These are phyloP conservation scores for Calonectria montana DNA, from an alignment of 2,329 filamentous ascomycete species.

Conservation along the genomic window DNA sequence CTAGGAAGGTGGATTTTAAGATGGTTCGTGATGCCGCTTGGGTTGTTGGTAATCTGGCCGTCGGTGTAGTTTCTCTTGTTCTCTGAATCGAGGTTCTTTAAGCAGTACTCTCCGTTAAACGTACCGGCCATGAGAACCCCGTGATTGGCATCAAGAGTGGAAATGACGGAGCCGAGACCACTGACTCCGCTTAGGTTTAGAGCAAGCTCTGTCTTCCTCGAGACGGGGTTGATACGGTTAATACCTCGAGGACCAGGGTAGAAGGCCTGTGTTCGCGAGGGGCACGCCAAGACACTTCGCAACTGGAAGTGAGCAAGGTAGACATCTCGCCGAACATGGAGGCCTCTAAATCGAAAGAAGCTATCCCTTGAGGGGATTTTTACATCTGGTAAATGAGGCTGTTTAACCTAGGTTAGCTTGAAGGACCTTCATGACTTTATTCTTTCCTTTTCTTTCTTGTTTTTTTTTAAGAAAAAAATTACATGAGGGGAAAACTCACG, in stretches of 20 bases:
- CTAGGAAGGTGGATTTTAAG: slow-evolving; percentile 67
- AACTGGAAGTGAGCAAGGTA: slow-evolving; percentile 74
- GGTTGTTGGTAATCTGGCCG: slow-evolving; percentile 60
- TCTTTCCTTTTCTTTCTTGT: not conserved
- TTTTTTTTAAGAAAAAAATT: not conserved
- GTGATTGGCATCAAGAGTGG: slow-evolving; percentile 63
- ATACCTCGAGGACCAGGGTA: slow-evolving; percentile 65
- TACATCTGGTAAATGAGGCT: slow-evolving; percentile 35
- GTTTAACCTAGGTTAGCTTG: slow-evolving; percentile 18
- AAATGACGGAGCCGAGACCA: slow-evolving; percentile 55
- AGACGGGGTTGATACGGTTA: slow-evolving; percentile 63
- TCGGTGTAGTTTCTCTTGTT: slow-evolving; percentile 50
- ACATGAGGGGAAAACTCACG: slow-evolving; percentile 52
- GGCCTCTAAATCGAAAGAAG: slow-evolving; percentile 69
- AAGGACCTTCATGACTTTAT: not conserved
- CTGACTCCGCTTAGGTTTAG: slow-evolving; percentile 56
- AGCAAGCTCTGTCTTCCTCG: slow-evolving; percentile 56
- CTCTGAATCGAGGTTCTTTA: slow-evolving; percentile 58
- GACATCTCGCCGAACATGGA: slow-evolving; percentile 65
- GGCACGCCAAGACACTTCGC: slow-evolving; percentile 69
- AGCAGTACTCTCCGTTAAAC: slow-evolving; percentile 67
- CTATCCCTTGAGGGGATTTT: slow-evolving; percentile 54
- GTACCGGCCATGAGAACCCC: slow-evolving; percentile 70
- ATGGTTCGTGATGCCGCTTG: slow-evolving; percentile 73
- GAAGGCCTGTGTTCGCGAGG: slow-evolving; percentile 66